Conservation (phyloP, 768 basidiomycete genomes). For the Gloeostereum incarnatum region DNA sequence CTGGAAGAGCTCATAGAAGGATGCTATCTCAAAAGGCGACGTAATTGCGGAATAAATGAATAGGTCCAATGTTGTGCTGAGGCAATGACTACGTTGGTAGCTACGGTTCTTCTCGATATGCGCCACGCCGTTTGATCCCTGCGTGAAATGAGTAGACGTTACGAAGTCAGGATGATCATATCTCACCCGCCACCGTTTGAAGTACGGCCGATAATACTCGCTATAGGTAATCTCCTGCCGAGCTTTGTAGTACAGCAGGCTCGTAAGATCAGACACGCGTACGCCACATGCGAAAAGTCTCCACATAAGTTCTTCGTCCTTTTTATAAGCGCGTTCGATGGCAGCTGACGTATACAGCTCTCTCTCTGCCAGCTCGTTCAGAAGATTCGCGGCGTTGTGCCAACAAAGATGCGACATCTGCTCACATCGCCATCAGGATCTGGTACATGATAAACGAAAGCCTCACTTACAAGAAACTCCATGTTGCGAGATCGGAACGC, state of each 20-base stretch:
- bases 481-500: conserved; percentile 4
- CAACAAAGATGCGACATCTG: conserved; percentile 7
- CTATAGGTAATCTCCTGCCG: conserved; percentile 3
- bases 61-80: neutral
- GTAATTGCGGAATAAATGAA: neutral
- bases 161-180: neutral
- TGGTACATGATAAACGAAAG: neutral
- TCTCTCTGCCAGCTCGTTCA: conserved; percentile 5
- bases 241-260: conserved; percentile 3
- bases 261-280: neutral
- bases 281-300: conserved; percentile 2
- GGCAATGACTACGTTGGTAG: neutral
- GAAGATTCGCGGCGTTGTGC: conserved; percentile 5
- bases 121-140: conserved; percentile 4
- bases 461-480: conserved; percentile 2
- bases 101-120: conserved; percentile 4
- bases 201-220: neutral
- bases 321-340: conserved; percentile 7
- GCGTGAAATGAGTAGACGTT: neutral
- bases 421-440: neutral
- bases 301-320: conserved; percentile 7
- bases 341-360: conserved; percentile 7
- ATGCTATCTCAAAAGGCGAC: neutral
- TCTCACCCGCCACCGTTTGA: conserved; percentile 1
- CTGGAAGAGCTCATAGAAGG: neutral